These are phyloP conservation scores for Chrysanthemum lavandulifolium DNA, from an alignment of 129 eudicot species.

Conservation along the genomic window DNA sequence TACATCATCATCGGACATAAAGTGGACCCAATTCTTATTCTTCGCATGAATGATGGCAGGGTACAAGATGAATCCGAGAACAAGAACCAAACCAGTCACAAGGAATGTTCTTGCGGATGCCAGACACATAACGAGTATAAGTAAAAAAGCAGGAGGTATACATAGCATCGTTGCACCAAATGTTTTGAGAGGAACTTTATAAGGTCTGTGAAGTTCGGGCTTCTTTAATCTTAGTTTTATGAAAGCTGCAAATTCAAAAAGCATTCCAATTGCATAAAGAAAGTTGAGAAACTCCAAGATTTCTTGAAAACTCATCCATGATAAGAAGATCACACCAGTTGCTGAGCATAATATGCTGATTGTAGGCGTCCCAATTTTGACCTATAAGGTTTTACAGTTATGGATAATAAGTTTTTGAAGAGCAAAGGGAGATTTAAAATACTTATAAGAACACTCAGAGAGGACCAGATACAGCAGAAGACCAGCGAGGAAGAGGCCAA, in stretches of 20 bases:
- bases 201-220: slow-evolving; percentile 86
- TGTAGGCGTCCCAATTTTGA: slow-evolving; percentile 91
- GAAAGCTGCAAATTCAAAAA: slow-evolving; percentile 87
- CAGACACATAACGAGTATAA: slow-evolving; percentile 74
- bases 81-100: slow-evolving; percentile 54
- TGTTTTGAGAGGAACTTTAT: slow-evolving; percentile 71
- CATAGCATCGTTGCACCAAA: slow-evolving; percentile 71
- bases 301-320: slow-evolving; percentile 96
- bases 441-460: too few relatives aligned
- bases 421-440: too few relatives aligned
- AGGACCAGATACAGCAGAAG: too few relatives aligned
- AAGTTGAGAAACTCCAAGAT: slow-evolving; percentile 87
- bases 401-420: not conserved
- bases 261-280: slow-evolving; percentile 79
- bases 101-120: slow-evolving; percentile 60
- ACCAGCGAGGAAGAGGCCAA: too few relatives aligned
- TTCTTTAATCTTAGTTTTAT: slow-evolving; percentile 63
- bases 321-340: slow-evolving; percentile 80
- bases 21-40: slow-evolving; percentile 47
- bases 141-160: slow-evolving; percentile 71
- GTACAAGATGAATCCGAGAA: slow-evolving; percentile 58
- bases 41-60: slow-evolving; percentile 41
- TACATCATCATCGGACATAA: slow-evolving; percentile 27
- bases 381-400: slow-evolving; percentile 36
- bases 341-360: slow-evolving; percentile 86